Base-by-base conservation (phyloP, 2,329 filamentous ascomycete species). In the Hypoxylon sp. region DNA sequence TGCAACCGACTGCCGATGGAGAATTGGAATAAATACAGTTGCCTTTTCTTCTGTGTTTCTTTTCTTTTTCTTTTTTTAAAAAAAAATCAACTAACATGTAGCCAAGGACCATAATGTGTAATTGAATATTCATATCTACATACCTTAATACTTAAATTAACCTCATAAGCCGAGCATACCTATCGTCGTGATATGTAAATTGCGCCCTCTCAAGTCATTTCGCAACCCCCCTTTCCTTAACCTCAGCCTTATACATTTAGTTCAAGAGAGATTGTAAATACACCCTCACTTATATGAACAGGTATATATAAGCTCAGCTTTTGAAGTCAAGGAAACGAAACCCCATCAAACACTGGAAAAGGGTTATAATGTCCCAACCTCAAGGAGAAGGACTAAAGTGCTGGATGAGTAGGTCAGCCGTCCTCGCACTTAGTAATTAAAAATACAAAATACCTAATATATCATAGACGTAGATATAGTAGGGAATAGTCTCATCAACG, bases 401-500 rank as follows among this genome's bases (percentile, higher is more conserved):
- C 17, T 44, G 39, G 39, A 31, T 50, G 22, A 39, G 33, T 26
- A n/a, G 19, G 26, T 6, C 19, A 13, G n/a, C 24, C 44, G 19
- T 26, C 44, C 31, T 58, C 35, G 14, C 2, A 26, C 17, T 39
- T 14, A 51, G 3, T 6, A 22, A 46, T 17, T 8, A 46, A 11
- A n/a, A 19, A 59, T n/a, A 22, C 14, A 10, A 17, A 5, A 19
- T 10, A 14, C n/a, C n/a, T n/a, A n/a, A n/a, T 24, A 17, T 24
- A 19, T 58, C 31, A 50, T 58, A 37, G 17, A 19, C 24, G 48
- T 17, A 58, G 5, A 24, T 14, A 11, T 26, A n/a, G 17, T 51
- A 14, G n/a, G 22, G 4, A 10, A 47, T 24, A 37, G 17, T 29
- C 37, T 65, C 19, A 39, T 61, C 42, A 58, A 39, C 33, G 29